phyloP scores from a whole-genome alignment of 139 green algal genomes.

The Coccomyxa sp. region DNA sequence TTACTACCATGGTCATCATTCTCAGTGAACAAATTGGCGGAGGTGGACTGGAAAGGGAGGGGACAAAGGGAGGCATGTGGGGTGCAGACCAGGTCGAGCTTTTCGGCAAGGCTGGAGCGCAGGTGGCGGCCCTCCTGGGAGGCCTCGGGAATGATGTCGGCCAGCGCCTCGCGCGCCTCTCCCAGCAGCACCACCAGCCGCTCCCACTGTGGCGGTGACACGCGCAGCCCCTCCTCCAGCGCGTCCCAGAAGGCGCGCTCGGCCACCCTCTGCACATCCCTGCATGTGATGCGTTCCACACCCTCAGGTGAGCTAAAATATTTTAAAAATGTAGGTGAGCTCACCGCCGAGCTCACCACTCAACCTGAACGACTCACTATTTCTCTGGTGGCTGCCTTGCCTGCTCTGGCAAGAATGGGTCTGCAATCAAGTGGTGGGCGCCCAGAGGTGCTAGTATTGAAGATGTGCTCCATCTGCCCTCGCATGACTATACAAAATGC shows the following conservation, averaged over 20 bases:
- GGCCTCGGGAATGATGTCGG: slow-evolving; percentile 14
- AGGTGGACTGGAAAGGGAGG: too few species aligned
- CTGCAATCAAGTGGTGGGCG: too few species aligned
- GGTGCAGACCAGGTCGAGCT: slow-evolving; percentile 19
- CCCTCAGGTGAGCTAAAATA: not conserved
- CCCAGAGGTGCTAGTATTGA: too few species aligned
- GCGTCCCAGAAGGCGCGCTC: slow-evolving; percentile 15
- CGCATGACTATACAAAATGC: too few species aligned
- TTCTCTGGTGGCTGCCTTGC: too few species aligned
- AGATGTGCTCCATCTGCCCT: too few species aligned
- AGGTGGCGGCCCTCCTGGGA: slow-evolving; percentile 4
- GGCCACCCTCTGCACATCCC: not conserved
- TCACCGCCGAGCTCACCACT: not conserved
- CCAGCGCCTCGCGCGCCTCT: slow-evolving; percentile 24
- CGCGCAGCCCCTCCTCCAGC: slow-evolving; percentile 3
- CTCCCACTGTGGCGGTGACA: slow-evolving; percentile 1
- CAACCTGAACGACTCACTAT: too few species aligned
- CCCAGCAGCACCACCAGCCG: slow-evolving; percentile 19
- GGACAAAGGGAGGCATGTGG: too few species aligned
- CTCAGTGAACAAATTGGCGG: too few species aligned
- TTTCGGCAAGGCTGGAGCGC: slow-evolving; percentile 11
- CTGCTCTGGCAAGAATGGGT: too few species aligned
- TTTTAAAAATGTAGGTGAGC: too few species aligned
- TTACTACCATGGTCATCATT: too few species aligned
- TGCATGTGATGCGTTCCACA: not conserved